Base-by-base conservation (phyloP, 768 basidiomycete genomes). In the Nidularia pulvinata region DNA sequence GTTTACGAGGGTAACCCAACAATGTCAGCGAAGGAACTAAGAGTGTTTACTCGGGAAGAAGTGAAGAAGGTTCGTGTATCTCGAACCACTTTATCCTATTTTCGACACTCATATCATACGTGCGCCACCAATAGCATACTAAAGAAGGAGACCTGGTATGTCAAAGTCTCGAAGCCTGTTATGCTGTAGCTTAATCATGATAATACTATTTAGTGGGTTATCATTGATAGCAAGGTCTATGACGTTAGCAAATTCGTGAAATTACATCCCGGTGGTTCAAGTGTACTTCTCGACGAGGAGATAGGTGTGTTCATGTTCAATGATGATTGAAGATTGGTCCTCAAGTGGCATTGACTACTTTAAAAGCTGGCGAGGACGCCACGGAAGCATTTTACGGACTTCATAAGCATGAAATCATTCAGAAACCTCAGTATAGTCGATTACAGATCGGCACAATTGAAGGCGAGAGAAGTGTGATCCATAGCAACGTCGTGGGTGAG, bases 331-430 rank as follows among this genome's bases (percentile, higher is more conserved):
- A 48, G 5, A 39, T 32, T 57, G 62, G 65, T 59, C 79, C 64
- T 1, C 59, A 72, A 82, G 45, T 72, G 25, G 25, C 25, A 30
- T 30, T 30, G 25, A 30, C 25, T 30, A 30, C 25, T 30, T 30
- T 30, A 30, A 30, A 3, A 88, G 93, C 90, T 47, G 94, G 93
- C 3, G 80, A 91, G 70, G 95, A 97, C 63, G 89, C 88, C 0
- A 97, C 95, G 0, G 91, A 94, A 48, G 82, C 83, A 7, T 98
- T 98, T 75, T 98, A 90, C 61, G 87, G 91, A 35, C 84, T 98
- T 30, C 96, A 98, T 67, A 82, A 89, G 49, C 84, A 89, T 49
- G 95, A 97, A 61, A 81, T 98, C n/a, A 79, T 98, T 46, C 71
- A 78, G 56, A 86, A 81, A 59, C 89, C 92, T 1, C 89, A 92